These are phyloP conservation scores for Cryptosporidium parvum DNA, from an alignment of 169 alveolate species.

Conservation along the genomic window DNA sequence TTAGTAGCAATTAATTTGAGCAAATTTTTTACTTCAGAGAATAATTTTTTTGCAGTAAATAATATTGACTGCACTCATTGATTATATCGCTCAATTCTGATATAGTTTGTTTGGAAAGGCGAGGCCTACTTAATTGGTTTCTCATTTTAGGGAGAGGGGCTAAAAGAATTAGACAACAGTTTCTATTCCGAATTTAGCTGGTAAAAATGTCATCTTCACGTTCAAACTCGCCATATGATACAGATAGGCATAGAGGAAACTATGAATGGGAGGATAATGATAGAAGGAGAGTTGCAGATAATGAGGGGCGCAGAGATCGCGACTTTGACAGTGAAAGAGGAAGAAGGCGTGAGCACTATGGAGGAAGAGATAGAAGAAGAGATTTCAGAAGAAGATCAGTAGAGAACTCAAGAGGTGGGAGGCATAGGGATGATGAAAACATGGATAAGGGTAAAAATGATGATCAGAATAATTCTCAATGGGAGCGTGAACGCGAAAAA, in stretches of 20 bases:
- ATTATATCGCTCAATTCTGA: conserved; percentile 19
- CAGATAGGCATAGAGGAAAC: conserved; percentile 22
- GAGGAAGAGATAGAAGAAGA: conserved; percentile 10
- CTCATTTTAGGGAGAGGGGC: conserved; percentile 15
- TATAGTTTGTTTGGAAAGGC: conserved; percentile 5
- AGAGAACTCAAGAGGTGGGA: conserved; percentile 15
- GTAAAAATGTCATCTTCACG: conserved; percentile 67
- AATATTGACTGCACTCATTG: conserved; percentile 2
- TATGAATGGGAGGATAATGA: conserved; percentile 61
- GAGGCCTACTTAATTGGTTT: conserved; percentile 1
- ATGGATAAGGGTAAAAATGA: conserved; percentile 21
- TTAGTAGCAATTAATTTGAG: conserved; percentile 1
- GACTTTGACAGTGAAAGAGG: conserved; percentile 25
- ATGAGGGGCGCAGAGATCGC: conserved; percentile 42
- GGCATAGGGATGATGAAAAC: conserved; percentile 29
- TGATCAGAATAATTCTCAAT: conserved; percentile 19
- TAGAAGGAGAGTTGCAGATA: conserved; percentile 32
- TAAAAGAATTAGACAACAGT: not conserved
- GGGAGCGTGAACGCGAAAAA: conserved; percentile 47
- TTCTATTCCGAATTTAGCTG: conserved; percentile 4
- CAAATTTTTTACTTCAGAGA: not conserved
- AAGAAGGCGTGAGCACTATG: conserved; percentile 47
- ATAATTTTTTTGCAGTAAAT: conserved; percentile 1
- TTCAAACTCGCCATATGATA: conserved; percentile 63
- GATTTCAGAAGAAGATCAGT: conserved; percentile 28